Evolutionary conservation across 306 rosid species (phyloP).

Genomic region (Nissolia schottii): DNA sequence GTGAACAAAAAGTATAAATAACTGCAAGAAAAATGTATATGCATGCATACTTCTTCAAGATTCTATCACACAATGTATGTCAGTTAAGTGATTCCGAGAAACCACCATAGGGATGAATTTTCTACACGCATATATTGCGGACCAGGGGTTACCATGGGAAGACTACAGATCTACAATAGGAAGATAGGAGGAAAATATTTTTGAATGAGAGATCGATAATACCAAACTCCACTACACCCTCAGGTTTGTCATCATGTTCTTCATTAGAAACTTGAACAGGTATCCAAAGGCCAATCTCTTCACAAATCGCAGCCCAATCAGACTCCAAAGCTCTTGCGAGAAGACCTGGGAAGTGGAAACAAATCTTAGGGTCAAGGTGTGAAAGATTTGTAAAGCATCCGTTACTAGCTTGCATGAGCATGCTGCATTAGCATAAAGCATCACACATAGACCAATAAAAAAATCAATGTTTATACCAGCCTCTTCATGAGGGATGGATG

Average conservation of each 20-base stretch:
- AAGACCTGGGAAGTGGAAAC: conserved; percentile 40
- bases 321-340: conserved; percentile 69
- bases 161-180: not conserved
- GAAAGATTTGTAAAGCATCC: not conserved
- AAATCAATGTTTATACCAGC: conserved; percentile 50
- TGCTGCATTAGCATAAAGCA: not conserved
- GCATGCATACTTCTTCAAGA: not conserved
- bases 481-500: conserved; percentile 45
- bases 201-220: conserved; percentile 10
- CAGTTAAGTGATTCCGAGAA: not conserved
- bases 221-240: conserved; percentile 61
- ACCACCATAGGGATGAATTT: not conserved
- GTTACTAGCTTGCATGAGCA: not conserved
- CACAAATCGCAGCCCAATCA: conserved; percentile 52
- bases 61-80: conserved; percentile 8
- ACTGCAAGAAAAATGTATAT: not conserved
- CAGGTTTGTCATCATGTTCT: conserved; percentile 73
- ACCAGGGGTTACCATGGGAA: not conserved
- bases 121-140: not conserved
- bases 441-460: not conserved
- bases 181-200: not conserved
- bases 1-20: conserved; percentile 11
- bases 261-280: conserved; percentile 48
- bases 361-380: not conserved
- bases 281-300: conserved; percentile 82